phyloP scores from a whole-genome alignment of 225 moss, liverwort and hornwort genomes.

The Sphagnum tenellum region DNA sequence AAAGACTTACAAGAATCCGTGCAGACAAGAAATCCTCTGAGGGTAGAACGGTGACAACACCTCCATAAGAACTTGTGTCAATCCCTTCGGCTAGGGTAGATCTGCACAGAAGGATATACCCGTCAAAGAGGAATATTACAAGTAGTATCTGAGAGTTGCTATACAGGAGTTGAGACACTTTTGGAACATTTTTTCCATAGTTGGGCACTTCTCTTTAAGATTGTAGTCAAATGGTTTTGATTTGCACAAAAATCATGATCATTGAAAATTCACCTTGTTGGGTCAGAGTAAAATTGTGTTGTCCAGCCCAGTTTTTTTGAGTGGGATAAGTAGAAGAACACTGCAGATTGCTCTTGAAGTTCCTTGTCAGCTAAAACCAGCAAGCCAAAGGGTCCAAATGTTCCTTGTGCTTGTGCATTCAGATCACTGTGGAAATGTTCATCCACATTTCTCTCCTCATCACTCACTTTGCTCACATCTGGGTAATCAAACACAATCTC shows the following conservation, averaged over 20 bases:
- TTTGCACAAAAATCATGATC: background rate
- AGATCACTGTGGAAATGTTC: constrained; percentile 22
- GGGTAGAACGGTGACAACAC: background rate
- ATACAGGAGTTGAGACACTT: background rate
- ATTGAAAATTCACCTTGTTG: constrained; percentile 2
- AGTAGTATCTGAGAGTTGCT: background rate
- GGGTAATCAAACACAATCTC: background rate
- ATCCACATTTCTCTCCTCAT: constrained; percentile 5
- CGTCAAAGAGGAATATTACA: background rate
- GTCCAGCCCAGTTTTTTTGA: background rate
- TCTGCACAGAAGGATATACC: constrained; percentile 5
- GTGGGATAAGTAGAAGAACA: constrained; percentile 3
- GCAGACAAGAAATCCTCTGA: background rate
- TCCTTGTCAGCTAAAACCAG: constrained; percentile 6
- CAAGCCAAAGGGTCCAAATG: constrained; percentile 8
- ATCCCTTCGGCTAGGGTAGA: constrained; percentile 4
- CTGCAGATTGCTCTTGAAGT: constrained; percentile 9
- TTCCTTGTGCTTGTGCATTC: constrained; percentile 18
- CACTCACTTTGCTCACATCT: background rate
- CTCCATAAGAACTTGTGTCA: constrained; percentile 1
- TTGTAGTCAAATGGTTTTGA: background rate
- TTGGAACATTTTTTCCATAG: background rate
- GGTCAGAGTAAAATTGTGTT: constrained; percentile 7
- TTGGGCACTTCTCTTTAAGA: background rate
- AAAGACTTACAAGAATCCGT: constrained; percentile 7